Percentiles rank a stretch among this genome's conserved stretches.
Evolutionary conservation across 2,329 filamentous ascomycete species (phyloP).

Genomic region (Talaromyces sp.): DNA sequence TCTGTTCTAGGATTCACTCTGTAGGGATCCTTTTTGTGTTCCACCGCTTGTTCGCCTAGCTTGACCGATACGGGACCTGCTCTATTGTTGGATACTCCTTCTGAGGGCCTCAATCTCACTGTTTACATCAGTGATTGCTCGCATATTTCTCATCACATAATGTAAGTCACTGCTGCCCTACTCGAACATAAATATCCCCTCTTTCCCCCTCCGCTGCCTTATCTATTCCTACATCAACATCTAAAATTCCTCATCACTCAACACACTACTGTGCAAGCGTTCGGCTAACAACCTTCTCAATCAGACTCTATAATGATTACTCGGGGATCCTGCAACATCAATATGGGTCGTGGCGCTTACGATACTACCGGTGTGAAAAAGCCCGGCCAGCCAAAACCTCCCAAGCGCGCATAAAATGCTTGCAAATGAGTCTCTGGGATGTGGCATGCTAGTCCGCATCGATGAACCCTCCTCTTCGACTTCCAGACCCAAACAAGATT

Average conservation of each 20-base stretch:
- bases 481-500: background rate
- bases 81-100: constrained; percentile 2
- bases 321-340: constrained; percentile 40
- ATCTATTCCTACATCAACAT: background rate
- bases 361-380: constrained; percentile 53
- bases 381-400: constrained; percentile 44
- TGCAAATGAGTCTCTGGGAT: background rate
- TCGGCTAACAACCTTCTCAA: constrained; percentile 13
- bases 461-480: background rate
- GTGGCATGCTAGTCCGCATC: background rate
- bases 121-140: constrained; percentile 5
- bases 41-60: constrained; percentile 15
- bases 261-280: background rate
- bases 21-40: constrained; percentile 12
- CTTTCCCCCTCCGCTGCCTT: background rate
- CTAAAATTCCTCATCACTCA: background rate
- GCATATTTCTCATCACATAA: constrained; percentile 13
- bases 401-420: constrained; percentile 27
- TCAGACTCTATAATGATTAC: constrained; percentile 41
- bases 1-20: constrained; percentile 19
- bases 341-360: constrained; percentile 53
- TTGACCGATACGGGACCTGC: background rate
- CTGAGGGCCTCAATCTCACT: background rate
- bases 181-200: constrained; percentile 9
- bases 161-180: background rate